Percentiles rank a stretch among this genome's conserved stretches.
Evolutionary conservation across 1,139 yeast genomes (phyloP).

Genomic region (Sugiyamaella japonica): DNA sequence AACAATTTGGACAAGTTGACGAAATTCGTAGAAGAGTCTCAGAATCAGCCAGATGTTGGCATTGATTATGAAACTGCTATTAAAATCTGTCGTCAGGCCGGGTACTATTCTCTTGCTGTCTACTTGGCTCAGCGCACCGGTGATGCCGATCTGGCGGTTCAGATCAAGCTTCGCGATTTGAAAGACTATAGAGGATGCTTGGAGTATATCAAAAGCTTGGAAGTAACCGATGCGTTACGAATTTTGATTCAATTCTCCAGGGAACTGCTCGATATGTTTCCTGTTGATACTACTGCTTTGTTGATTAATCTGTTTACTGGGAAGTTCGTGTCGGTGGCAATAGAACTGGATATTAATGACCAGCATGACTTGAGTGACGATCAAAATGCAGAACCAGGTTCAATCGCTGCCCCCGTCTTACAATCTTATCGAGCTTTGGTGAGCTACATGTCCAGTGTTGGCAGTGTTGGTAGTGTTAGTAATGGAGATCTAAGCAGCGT

Average conservation of each 20-base stretch:
- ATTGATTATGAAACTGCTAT: slow-evolving; percentile 75
- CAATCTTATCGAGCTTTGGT: slow-evolving; percentile 75
- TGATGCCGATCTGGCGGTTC: slow-evolving; percentile 75
- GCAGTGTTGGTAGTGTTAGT: slow-evolving; percentile 1
- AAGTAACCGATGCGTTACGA: slow-evolving; percentile 76
- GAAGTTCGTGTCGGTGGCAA: slow-evolving; percentile 53
- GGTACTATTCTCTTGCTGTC: slow-evolving; percentile 68
- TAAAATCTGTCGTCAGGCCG: slow-evolving; percentile 74
- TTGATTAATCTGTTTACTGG: slow-evolving; percentile 90
- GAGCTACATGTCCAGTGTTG: slow-evolving; percentile 52
- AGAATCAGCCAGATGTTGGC: slow-evolving; percentile 40
- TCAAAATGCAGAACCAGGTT: slow-evolving; percentile 14
- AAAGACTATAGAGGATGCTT: slow-evolving; percentile 63
- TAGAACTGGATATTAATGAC: slow-evolving; percentile 23
- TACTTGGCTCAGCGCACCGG: slow-evolving; percentile 67
- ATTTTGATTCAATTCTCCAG: slow-evolving; percentile 69
- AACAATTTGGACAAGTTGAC: slow-evolving; percentile 61
- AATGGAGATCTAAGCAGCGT: slow-evolving; percentile 15
- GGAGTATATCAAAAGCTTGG: slow-evolving; percentile 64
- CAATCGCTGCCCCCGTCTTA: slow-evolving; percentile 46
- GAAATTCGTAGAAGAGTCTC: slow-evolving; percentile 52
- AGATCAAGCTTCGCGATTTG: slow-evolving; percentile 68
- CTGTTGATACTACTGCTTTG: slow-evolving; percentile 79
- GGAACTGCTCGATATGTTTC: slow-evolving; percentile 61
- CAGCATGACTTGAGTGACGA: slow-evolving; percentile 14